A percentile compares a stretch with the other conserved stretches of the same genome.
Conservation (phyloP, 2,329 filamentous ascomycete genomes). For the Lachnellula willkommii region DNA sequence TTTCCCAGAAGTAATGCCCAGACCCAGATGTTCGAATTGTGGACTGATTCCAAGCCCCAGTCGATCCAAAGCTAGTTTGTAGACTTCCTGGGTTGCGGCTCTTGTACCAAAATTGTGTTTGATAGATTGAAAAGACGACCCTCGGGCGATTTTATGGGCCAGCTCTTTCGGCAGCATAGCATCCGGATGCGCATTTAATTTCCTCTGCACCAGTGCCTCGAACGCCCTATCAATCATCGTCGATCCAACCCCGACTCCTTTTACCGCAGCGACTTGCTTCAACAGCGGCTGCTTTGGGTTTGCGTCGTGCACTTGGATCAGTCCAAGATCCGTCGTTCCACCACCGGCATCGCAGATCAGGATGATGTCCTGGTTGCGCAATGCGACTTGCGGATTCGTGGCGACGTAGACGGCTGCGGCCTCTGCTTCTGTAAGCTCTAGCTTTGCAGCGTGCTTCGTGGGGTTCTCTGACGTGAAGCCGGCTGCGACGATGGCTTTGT, state of each 20-base stretch:
- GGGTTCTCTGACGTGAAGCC: slow-evolving; percentile 43
- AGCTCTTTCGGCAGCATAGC: slow-evolving; percentile 34
- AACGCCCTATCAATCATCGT: slow-evolving; percentile 42
- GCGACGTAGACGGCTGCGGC: slow-evolving; percentile 44
- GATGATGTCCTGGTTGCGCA: slow-evolving; percentile 37
- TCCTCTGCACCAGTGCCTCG: slow-evolving; percentile 34
- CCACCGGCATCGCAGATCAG: slow-evolving; percentile 43
- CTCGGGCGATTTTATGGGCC: slow-evolving; percentile 34
- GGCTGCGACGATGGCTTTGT: slow-evolving; percentile 40
- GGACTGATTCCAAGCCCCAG: slow-evolving; percentile 30
- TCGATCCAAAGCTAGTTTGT: slow-evolving; percentile 41
- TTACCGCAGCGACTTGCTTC: slow-evolving; percentile 36
- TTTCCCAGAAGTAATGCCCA: slow-evolving; percentile 37
- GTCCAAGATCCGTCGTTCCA: slow-evolving; percentile 42
- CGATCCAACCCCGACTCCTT: slow-evolving; percentile 42
- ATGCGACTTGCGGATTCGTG: slow-evolving; percentile 37
- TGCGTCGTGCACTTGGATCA: slow-evolving; percentile 38
- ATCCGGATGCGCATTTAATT: slow-evolving; percentile 33
- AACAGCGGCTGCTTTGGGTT: slow-evolving; percentile 27
- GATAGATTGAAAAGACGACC: slow-evolving; percentile 37
- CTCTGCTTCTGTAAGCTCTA: slow-evolving; percentile 45
- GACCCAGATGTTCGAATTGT: slow-evolving; percentile 35
- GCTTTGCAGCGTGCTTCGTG: slow-evolving; percentile 33
- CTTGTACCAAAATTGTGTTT: slow-evolving; percentile 41
- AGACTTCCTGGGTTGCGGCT: slow-evolving; percentile 37